Conservation (phyloP, 164 flowering plant genomes). For the Berberis thunbergii region DNA sequence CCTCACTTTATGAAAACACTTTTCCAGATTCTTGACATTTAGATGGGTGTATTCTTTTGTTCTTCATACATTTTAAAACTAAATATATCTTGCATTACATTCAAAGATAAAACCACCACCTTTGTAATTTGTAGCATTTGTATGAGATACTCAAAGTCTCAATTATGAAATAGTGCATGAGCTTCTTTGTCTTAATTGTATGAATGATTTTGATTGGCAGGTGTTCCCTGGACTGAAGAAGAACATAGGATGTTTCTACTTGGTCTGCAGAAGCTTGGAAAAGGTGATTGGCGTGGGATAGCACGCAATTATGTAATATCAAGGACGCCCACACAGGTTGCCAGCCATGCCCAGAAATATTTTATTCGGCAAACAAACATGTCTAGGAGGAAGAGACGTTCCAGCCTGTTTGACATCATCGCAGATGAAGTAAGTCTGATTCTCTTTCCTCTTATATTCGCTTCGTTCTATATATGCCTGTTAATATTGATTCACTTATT, state of each 20-base stretch:
- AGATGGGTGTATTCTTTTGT: too few relatives aligned
- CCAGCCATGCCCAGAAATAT: slow-evolving; percentile 91
- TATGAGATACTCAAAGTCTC: too few relatives aligned
- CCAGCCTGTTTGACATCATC: slow-evolving; percentile 82
- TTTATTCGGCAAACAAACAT: slow-evolving; percentile 73
- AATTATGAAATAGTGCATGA: background rate
- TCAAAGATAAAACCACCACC: too few relatives aligned
- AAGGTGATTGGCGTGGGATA: slow-evolving; percentile 97
- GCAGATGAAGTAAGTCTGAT: slow-evolving; percentile 58
- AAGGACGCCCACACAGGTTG: slow-evolving; percentile 88
- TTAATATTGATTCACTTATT: too few relatives aligned
- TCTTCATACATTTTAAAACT: too few relatives aligned
- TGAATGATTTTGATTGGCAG: slow-evolving; percentile 24
- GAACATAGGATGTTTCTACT: slow-evolving; percentile 87
- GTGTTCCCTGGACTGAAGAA: slow-evolving; percentile 89
- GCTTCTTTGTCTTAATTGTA: background rate
- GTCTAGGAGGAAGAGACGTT: slow-evolving; percentile 75
- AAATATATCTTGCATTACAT: too few relatives aligned
- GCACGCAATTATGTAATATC: slow-evolving; percentile 76
- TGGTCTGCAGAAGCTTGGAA: slow-evolving; percentile 84
- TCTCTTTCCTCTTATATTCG: background rate
- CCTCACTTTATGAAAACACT: too few relatives aligned
- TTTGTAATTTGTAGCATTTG: too few relatives aligned
- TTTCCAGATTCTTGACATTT: too few relatives aligned
- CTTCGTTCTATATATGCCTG: background rate